Base-by-base conservation (phyloP, 1,284 basidiomycete genomes). In the Trametes pubescens region DNA sequence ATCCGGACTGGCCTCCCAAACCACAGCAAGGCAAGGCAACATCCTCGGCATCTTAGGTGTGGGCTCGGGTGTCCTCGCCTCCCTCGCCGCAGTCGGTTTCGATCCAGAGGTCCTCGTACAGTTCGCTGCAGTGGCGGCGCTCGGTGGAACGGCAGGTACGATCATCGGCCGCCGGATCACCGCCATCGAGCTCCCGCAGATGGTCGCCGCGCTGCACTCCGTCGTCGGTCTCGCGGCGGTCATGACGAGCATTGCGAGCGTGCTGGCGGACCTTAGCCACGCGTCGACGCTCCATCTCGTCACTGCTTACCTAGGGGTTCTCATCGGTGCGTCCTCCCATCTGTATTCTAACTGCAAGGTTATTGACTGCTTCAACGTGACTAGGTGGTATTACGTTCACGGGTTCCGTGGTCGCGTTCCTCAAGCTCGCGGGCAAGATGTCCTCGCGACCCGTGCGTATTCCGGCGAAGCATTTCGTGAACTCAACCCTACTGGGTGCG, bases 141-240 rank as follows among this genome's bases (percentile, higher is more conserved):
- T 92, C 24, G 93, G 93, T 58, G 91, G 85, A 2, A 73, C 83
- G 3, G 75, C 90, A 22, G 93, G 93, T 37, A 77, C 87, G 16
- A 77, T 92, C 64, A 85, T 95, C 64, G 93, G 93, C 44, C 82
- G 92, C 38, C 86, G 93, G 35, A 92, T 94, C 51, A 93, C 91
- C 14, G 89, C 91, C 10, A 94, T 93, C 40, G 93, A 95, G 72
- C 82, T 95, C 21, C 93, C 93, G 5, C 93, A 95, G 75, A 92
- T 88, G 80, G 89, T 90, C 14, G 87, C 86, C 24, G 87, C 87
- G 13, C 71, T 88, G 65, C 92, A 94, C 74, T 92, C 90, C 37
- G 93, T 94, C 21, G 93, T 95, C 52, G 93, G 93, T 76, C 83
- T 95, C 22, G 93, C 93, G 1, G 93, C 93, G 1, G 92, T 95